Evolutionary conservation across 768 basidiomycete species (phyloP), one percentile per base, ranked within the genome.

Genomic region (Panaeolus papilionaceus): DNA sequence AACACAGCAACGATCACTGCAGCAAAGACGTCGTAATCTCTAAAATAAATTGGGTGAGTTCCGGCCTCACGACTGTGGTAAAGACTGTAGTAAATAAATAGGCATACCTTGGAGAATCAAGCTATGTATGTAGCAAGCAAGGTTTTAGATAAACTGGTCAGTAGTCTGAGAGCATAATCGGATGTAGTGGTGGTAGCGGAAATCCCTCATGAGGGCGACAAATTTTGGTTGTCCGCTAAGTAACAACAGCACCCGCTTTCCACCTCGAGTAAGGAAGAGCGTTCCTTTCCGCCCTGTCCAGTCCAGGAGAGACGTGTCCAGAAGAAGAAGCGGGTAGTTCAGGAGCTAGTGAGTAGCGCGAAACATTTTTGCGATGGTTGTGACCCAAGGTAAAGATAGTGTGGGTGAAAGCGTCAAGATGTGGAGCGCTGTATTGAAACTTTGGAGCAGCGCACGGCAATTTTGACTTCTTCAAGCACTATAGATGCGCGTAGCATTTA

Each of bases 1-100:
- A 58, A 58, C 54, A n/a, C 54, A 58, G 54, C 54, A 58, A 58
- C 54, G 54, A 58, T 58, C 54, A 58, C 14, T 28, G 33, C 10
- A 33, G n/a, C 54, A 58, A 58, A 51, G 47, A 51, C 47, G 47
- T 51, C 47, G 47, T 23, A 33, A 33, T 14, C 11, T 37, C 54
- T 33, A 58, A 58, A 58, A 58, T 33, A 28, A 58, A 58, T 16
- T 28, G 11, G 4, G 28, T 58, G 11, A 28, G 54, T 58, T 58
- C 37, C 54, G 11, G 54, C 54, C 54, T 58, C 54, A 33, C 28
- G 54, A 28, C 9, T 16, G 54, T 58, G 54, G 54, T 18, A 33
- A 28, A 14, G 0, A 10, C 33, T 37, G 28, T 14, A 28, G 5
- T 28, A 14, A 33, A 28, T 11, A 58, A 37, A 37, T 28, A 33